phyloP scores from a whole-genome alignment of 108 stramenopile genomes.

The Cyclotella cryptica region DNA sequence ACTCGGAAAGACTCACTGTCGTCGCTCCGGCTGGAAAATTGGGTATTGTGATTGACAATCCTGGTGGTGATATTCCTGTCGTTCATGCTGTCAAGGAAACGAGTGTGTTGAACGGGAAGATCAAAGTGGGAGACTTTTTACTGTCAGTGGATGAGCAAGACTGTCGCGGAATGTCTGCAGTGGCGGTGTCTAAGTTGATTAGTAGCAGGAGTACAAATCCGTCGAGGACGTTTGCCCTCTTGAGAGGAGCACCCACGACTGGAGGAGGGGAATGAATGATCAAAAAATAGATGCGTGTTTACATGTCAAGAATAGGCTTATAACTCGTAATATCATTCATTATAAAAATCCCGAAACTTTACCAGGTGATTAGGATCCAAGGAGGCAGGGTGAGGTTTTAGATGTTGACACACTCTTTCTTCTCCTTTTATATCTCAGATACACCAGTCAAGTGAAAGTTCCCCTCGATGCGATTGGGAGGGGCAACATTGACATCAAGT shows the following conservation, averaged over 20 bases:
- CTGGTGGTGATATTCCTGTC: constrained; percentile 71
- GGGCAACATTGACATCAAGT: neutral
- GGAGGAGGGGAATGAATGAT: neutral
- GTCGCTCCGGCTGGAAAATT: constrained; percentile 71
- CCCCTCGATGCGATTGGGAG: neutral
- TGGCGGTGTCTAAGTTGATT: constrained; percentile 81
- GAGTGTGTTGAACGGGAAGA: constrained; percentile 70
- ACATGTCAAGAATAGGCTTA: neutral
- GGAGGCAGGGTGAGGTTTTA: constrained; percentile 1
- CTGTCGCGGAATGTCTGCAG: constrained; percentile 81
- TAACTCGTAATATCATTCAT: neutral
- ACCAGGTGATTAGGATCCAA: neutral
- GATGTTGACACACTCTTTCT: constrained; percentile 5
- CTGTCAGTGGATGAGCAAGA: constrained; percentile 85
- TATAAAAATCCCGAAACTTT: neutral
- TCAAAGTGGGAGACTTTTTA: constrained; percentile 79
- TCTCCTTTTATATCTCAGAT: neutral
- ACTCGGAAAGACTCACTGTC: constrained; percentile 40
- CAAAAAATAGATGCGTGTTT: neutral
- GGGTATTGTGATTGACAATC: constrained; percentile 90
- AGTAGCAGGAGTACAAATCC: constrained; percentile 48
- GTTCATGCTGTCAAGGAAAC: constrained; percentile 89
- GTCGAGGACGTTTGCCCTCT: constrained; percentile 43
- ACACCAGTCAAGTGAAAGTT: neutral
- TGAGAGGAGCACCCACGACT: constrained; percentile 17